Percentiles rank a stretch among this genome's conserved stretches.
Evolutionary conservation across 2,329 filamentous ascomycete species (phyloP).

Genomic region (Arthrobotrys sinensis): DNA sequence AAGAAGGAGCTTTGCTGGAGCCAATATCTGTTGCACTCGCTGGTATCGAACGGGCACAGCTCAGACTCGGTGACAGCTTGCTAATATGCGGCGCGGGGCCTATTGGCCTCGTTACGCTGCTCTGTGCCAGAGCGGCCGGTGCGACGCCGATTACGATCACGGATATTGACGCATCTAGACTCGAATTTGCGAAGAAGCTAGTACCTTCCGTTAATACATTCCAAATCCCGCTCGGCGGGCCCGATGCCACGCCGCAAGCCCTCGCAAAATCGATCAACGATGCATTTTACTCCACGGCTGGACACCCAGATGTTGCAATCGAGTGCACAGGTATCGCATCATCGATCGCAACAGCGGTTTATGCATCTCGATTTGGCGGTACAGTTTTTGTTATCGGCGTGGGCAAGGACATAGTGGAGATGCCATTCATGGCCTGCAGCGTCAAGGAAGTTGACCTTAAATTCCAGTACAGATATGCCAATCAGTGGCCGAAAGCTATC

Average conservation of each 20-base stretch:
- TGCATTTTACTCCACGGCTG: constrained; percentile 76
- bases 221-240: constrained; percentile 76
- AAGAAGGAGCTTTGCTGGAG: constrained; percentile 91
- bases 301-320: constrained; percentile 85
- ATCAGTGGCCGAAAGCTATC: constrained; percentile 96
- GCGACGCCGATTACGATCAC: constrained; percentile 93
- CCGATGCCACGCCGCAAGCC: constrained; percentile 75
- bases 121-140: constrained; percentile 87
- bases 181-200: constrained; percentile 87
- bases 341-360: constrained; percentile 87
- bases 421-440: constrained; percentile 94
- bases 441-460: constrained; percentile 94
- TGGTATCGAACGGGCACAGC: constrained; percentile 84
- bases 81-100: constrained; percentile 93
- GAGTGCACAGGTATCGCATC: constrained; percentile 97
- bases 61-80: constrained; percentile 87
- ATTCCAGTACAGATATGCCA: constrained; percentile 87
- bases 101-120: constrained; percentile 89
- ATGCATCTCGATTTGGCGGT: constrained; percentile 92
- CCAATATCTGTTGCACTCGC: constrained; percentile 90
- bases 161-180: constrained; percentile 88
- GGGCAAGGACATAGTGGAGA: constrained; percentile 93
- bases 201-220: constrained; percentile 85
- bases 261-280: constrained; percentile 78
- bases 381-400: constrained; percentile 98